Conservation (phyloP, 2,329 filamentous ascomycete species). For the Cadophora malorum region DNA sequence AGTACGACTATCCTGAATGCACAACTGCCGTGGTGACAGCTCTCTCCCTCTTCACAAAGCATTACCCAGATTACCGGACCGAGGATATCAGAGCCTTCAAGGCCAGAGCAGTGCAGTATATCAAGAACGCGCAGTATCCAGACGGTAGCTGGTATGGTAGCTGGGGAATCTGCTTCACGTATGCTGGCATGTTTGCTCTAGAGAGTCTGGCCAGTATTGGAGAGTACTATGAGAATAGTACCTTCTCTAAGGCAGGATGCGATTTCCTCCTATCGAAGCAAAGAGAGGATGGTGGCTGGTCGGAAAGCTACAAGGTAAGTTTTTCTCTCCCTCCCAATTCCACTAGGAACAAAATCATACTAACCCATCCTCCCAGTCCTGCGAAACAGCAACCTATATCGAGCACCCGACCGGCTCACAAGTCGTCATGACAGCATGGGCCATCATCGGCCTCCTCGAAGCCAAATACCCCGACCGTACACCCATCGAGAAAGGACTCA, state of each 20-base stretch:
- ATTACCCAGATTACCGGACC: conserved; percentile 81
- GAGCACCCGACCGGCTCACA: conserved; percentile 80
- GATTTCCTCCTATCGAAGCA: conserved; percentile 87
- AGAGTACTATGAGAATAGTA: conserved; percentile 79
- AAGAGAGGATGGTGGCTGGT: conserved; percentile 91
- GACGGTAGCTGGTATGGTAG: conserved; percentile 98
- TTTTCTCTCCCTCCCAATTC: no score
- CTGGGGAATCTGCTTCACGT: conserved; percentile 98
- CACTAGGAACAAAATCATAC: conserved; percentile 26
- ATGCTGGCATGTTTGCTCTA: conserved; percentile 94
- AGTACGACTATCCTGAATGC: conserved; percentile 98
- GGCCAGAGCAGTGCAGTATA: conserved; percentile 77
- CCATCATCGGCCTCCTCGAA: conserved; percentile 80
- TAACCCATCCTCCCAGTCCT: conserved; percentile 73
- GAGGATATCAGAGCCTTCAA: conserved; percentile 79
- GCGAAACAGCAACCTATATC: conserved; percentile 76
- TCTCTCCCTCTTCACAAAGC: conserved; percentile 78
- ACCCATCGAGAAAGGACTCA: conserved; percentile 75
- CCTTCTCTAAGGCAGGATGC: conserved; percentile 75
- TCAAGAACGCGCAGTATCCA: conserved; percentile 75
- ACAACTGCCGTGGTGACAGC: conserved; percentile 94
- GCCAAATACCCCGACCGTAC: conserved; percentile 79
- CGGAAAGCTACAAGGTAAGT: conserved; percentile 82
- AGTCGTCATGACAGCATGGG: conserved; percentile 96
- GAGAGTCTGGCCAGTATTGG: conserved; percentile 84